Base-by-base conservation (phyloP, 1,284 basidiomycete genomes). In the Papiliotrema flavescens region DNA sequence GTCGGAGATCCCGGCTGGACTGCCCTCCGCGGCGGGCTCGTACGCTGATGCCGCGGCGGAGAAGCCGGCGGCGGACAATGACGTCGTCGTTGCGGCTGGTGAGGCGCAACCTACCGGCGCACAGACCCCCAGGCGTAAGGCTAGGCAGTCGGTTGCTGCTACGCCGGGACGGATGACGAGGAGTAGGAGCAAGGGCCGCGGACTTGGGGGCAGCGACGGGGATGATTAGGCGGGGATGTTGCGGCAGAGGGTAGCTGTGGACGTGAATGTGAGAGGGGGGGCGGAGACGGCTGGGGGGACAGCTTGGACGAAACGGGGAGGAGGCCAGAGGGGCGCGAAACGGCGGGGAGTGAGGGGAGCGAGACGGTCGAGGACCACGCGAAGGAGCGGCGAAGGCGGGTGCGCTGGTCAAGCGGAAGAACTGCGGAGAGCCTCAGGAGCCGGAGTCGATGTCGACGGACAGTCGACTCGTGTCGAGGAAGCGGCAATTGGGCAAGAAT, bases 401-500 rank as follows among this genome's bases (percentile, higher is more conserved):
- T 13, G 11, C 65, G 65, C 17, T 51, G 23, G 34, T 37, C 45
- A 37, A 76, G 77, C 45, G 74, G 56, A 76, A 81, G n/a, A n/a
- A n/a, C n/a, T n/a, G n/a, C n/a, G n/a, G n/a, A n/a, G n/a, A n/a
- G n/a, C n/a, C n/a, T n/a, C n/a, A n/a, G n/a, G n/a, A n/a, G n/a
- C n/a, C n/a, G n/a, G n/a, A n/a, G n/a, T n/a, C n/a, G n/a, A n/a
- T n/a, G n/a, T n/a, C n/a, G n/a, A n/a, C n/a, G n/a, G n/a, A n/a
- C n/a, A 67, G 80, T 80, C 45, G 75, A 80, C 56, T 82, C 85
- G 72, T 41, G 81, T 81, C 28, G 28, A 32, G n/a, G n/a, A 6
- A 32, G 28, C 28, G 28, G 28, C 82, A 97, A n/a, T n/a, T n/a
- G 95, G 93, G 80, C 93, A 95, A 62, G 91, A 97, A 77, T 84